phyloP scores from a whole-genome alignment of 192 early-diverging fungal genomes.

The Jimgerdemannia lactiflua region DNA sequence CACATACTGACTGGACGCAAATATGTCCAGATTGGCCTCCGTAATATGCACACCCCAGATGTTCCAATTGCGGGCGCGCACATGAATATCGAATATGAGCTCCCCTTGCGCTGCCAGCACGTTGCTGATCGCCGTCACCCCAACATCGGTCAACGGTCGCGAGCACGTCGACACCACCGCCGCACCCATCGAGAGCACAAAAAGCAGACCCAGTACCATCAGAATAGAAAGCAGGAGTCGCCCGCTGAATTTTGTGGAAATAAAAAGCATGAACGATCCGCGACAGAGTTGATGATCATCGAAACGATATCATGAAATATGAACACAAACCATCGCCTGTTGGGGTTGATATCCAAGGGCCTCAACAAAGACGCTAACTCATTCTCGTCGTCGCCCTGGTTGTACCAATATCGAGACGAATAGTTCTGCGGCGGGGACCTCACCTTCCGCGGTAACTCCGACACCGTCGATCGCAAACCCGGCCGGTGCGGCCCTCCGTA shows the following conservation, averaged over 20 bases:
- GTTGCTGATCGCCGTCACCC: constrained; percentile 33
- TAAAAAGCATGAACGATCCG: too few species aligned
- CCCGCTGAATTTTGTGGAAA: neutral
- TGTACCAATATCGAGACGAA: neutral
- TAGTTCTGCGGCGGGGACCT: neutral
- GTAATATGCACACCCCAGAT: constrained; percentile 54
- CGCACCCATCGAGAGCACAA: neutral
- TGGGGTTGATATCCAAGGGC: neutral
- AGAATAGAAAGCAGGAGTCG: neutral
- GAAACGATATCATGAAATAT: neutral
- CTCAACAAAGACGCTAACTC: neutral
- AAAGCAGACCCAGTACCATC: neutral
- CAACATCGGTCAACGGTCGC: neutral
- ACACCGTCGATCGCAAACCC: constrained; percentile 21
- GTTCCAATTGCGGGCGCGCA: constrained; percentile 54
- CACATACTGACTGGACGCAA: constrained; percentile 49
- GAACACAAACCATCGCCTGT: neutral
- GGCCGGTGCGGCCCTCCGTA: constrained; percentile 17
- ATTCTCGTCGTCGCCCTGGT: neutral
- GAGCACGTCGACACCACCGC: neutral
- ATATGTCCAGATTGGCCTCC: constrained; percentile 56
- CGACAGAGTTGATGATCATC: too few species aligned
- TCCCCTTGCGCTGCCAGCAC: constrained; percentile 68
- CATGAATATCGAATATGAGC: constrained; percentile 62
- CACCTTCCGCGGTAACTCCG: constrained; percentile 9